phyloP scores from a whole-genome alignment of 2,329 filamentous ascomycete species.

The Cryphonectria carpinicola region DNA sequence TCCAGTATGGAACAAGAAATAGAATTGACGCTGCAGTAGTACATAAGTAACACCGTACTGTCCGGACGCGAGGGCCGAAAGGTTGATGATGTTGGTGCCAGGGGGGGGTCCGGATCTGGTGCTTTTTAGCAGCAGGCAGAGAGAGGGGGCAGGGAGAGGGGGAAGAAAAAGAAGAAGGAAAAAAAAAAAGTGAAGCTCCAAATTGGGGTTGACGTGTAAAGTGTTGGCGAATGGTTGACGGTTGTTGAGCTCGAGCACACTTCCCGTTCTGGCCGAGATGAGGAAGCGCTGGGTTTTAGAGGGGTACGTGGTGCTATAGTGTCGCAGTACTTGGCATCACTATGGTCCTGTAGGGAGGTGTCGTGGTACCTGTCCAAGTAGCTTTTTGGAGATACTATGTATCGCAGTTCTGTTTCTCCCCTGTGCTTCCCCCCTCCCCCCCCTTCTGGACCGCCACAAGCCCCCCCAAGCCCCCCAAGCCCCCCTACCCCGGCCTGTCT shows the following conservation, averaged over 20 bases:
- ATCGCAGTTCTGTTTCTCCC: neutral
- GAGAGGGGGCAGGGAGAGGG: neutral
- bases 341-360: neutral
- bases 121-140: too few species aligned
- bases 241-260: constrained; percentile 10
- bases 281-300: neutral
- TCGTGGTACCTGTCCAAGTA: neutral
- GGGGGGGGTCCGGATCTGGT: neutral
- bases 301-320: neutral
- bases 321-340: neutral
- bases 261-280: constrained; percentile 12
- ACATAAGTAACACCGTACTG: neutral
- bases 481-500: neutral
- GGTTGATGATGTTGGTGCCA: neutral
- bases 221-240: neutral
- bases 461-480: neutral
- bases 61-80: neutral
- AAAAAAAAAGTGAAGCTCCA: constrained; percentile 4
- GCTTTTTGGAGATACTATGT: neutral
- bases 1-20: neutral
- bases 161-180: neutral
- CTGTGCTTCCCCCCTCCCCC: neutral
- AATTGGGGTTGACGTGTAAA: neutral
- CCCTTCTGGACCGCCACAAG: neutral
- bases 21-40: neutral